Conservation (phyloP, 2,329 filamentous ascomycete species). For the Stagonosporopsis tanaceti region DNA sequence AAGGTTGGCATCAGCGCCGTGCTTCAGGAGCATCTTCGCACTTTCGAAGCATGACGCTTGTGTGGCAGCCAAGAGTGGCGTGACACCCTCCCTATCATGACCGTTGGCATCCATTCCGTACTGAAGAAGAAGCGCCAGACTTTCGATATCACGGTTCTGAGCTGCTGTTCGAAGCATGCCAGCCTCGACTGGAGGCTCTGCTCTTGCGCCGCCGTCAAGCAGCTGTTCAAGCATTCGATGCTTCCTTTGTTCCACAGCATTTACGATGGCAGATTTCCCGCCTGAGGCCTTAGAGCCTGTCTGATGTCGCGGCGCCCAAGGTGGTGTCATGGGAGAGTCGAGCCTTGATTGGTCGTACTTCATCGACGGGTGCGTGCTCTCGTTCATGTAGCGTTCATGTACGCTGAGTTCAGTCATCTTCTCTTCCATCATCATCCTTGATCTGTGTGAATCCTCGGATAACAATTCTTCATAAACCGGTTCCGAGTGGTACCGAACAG, state of each 20-base stretch:
- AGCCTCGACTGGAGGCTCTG: conserved; percentile 41
- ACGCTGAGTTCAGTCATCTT: conserved; percentile 35
- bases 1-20: conserved; percentile 34
- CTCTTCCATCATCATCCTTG: conserved; percentile 35
- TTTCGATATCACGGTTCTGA: conserved; percentile 43
- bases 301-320: conserved; percentile 33
- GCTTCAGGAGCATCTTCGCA: conserved; percentile 55
- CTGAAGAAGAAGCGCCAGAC: conserved; percentile 37
- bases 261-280: conserved; percentile 53
- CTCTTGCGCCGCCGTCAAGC: conserved; percentile 42
- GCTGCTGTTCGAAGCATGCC: conserved; percentile 42
- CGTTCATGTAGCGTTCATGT: conserved; percentile 34
- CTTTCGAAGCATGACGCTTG: conserved; percentile 45
- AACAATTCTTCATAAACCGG: conserved; percentile 34
- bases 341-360: conserved; percentile 20
- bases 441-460: conserved; percentile 32
- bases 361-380: conserved; percentile 25
- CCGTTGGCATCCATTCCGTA: conserved; percentile 44
- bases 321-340: conserved; percentile 27
- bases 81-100: conserved; percentile 39
- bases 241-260: conserved; percentile 68
- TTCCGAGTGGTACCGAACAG: conserved; percentile 31
- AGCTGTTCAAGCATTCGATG: conserved; percentile 62
- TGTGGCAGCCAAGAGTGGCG: conserved; percentile 41
- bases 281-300: conserved; percentile 39